Evolutionary conservation across 495 filamentous ascomycete genomes (phyloP), one percentile per base, ranked within the genome.

Genomic region (Lasiosphaeria hispida): DNA sequence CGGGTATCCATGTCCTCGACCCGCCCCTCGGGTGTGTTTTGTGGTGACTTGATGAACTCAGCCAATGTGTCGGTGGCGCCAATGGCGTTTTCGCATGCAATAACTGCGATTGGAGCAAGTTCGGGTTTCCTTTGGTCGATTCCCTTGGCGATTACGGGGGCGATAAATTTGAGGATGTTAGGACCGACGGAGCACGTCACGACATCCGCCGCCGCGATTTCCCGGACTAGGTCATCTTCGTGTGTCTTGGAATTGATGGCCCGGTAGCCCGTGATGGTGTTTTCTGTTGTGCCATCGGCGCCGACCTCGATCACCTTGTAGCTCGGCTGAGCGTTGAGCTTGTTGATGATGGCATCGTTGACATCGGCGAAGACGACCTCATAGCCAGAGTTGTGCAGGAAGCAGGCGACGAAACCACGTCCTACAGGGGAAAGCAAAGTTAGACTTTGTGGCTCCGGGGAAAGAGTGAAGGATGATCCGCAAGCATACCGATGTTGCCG

Each of bases 31-130:
- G 80, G 72, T 13, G 87, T 89, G 72, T 89, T 83, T 55, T 83
- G 75, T 44, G 78, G 73, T 38, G 88, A 76, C 76, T 90, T 88
- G 80, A 96, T 93, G 79, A 87, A 85, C 40, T 80, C 82, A 55
- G 86, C 86, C 39, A 96, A 84, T 1, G 86, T 86, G 68, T 94
- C 89, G 7, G 95, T 97, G 59, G 90, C 94, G 55, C 87, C 87
- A 64, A 96, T 96, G 68, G 89, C 89, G 77, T 98, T 98, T 80
- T 98, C 94, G 73, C 94, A 98, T 42, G 94, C 94, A 72, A 98
- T 94, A 67, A 98, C 89, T 7, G 91, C 90, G 39, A 96, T 68
- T 3, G 92, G 93, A 51, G 81, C 82, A 40, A 80, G 71, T n/a
- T 78, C 80, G 36, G 83, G 82, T 15, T 77, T 67, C 39, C 95